Evolutionary conservation across 306 rosid species (phyloP).

Genomic region (Rubus idaeus): DNA sequence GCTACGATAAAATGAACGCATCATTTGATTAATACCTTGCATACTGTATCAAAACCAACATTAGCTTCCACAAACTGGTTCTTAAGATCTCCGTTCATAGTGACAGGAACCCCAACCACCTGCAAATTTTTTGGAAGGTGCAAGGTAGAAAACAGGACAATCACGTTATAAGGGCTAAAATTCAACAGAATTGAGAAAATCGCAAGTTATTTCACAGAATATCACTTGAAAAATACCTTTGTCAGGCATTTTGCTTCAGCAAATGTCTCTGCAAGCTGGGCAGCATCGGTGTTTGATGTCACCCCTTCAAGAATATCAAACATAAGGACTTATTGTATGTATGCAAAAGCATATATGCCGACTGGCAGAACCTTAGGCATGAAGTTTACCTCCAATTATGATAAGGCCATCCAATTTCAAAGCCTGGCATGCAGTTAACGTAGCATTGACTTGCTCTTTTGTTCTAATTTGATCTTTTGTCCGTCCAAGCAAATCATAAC

Average conservation of each 20-base stretch:
- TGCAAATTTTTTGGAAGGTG: constrained; percentile 34
- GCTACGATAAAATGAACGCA: constrained; percentile 3
- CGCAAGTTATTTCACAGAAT: background rate
- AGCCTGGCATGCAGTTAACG: constrained; percentile 70
- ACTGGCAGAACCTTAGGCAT: constrained; percentile 5
- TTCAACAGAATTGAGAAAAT: background rate
- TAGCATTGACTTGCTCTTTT: constrained; percentile 89
- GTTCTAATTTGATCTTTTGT: constrained; percentile 97
- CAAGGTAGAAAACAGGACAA: background rate
- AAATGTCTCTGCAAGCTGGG: constrained; percentile 98
- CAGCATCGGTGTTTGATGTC: constrained; percentile 97
- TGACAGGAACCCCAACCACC: constrained; percentile 99
- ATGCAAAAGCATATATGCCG: background rate
- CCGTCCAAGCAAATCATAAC: constrained; percentile 96
- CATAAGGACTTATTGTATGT: constrained; percentile 9
- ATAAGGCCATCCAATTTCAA: constrained; percentile 94
- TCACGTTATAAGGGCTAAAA: background rate
- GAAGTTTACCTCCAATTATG: constrained; percentile 81
- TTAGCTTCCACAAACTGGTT: constrained; percentile 95
- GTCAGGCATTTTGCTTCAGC: constrained; percentile 85
- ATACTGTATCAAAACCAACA: constrained; percentile 96
- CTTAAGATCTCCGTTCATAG: constrained; percentile 95
- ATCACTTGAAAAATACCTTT: constrained; percentile 49
- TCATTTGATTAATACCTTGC: constrained; percentile 62
- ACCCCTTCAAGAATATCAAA: constrained; percentile 58